Conservation (phyloP, 2,329 filamentous ascomycete genomes). For the Monilinia fructicola region DNA sequence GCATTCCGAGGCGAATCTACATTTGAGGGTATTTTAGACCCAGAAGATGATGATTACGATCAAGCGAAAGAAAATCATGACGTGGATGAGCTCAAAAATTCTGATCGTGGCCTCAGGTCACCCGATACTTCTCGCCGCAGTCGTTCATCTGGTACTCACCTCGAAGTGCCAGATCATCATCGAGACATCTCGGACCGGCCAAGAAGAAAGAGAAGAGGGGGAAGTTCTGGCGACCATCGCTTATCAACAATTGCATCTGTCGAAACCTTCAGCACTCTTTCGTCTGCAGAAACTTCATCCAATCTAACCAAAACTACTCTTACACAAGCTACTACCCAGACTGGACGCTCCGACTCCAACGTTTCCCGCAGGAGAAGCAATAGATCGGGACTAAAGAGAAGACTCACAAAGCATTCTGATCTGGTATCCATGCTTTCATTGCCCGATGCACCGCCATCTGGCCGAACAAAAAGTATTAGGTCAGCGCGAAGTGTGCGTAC, state of each 20-base stretch:
- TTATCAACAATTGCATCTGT: conserved; percentile 40
- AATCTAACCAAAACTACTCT: conserved; percentile 44
- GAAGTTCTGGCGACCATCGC: conserved; percentile 34
- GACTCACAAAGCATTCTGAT: conserved; percentile 88
- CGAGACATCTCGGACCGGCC: conserved; percentile 24
- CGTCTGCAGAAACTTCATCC: conserved; percentile 32
- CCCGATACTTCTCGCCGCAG: conserved; percentile 21
- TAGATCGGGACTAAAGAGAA: conserved; percentile 50
- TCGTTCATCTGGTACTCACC: conserved; percentile 22
- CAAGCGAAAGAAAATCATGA: conserved; percentile 31
- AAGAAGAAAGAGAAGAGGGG: conserved; percentile 28
- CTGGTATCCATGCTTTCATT: conserved; percentile 88
- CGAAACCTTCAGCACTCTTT: conserved; percentile 34
- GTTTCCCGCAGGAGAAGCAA: conserved; percentile 36
- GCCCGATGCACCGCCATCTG: conserved; percentile 56
- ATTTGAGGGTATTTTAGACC: conserved; percentile 29
- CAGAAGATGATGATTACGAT: conserved; percentile 24
- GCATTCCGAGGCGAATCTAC: conserved; percentile 63
- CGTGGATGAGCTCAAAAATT: conserved; percentile 24
- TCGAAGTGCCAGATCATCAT: conserved; percentile 24
- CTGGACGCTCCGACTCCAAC: conserved; percentile 31
- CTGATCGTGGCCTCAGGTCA: conserved; percentile 25
- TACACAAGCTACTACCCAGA: conserved; percentile 42
- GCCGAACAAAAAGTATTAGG: conserved; percentile 66
- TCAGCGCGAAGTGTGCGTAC: conserved; percentile 78